A percentile compares a stretch with the other conserved stretches of the same genome.
These are phyloP conservation scores for Beauveria brongniartii DNA, from an alignment of 2,329 filamentous ascomycete species.

Conservation along the genomic window DNA sequence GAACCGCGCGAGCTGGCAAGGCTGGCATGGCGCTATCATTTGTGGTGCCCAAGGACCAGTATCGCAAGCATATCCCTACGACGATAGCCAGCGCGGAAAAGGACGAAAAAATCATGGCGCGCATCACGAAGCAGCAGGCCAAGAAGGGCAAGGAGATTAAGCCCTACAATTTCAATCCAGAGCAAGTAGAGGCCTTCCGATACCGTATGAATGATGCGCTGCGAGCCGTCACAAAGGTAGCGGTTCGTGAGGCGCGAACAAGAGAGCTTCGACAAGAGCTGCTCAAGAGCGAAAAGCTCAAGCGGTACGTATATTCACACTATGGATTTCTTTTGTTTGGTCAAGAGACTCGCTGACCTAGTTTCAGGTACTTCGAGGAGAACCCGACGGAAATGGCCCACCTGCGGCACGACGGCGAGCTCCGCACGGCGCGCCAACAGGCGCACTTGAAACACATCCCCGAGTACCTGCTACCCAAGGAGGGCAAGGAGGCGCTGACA, in stretches of 20 bases:
- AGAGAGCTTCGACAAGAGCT: slow-evolving; percentile 84
- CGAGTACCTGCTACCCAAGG: slow-evolving; percentile 81
- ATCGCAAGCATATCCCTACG: slow-evolving; percentile 84
- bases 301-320: slow-evolving; percentile 39
- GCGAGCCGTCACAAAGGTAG: slow-evolving; percentile 79
- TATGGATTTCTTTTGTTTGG: background rate
- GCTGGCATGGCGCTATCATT: slow-evolving; percentile 95
- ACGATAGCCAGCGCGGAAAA: slow-evolving; percentile 65
- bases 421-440: slow-evolving; percentile 75
- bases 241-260: slow-evolving; percentile 81
- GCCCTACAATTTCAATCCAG: slow-evolving; percentile 91
- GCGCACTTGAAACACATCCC: slow-evolving; percentile 90
- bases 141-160: slow-evolving; percentile 76
- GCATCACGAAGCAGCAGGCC: slow-evolving; percentile 69
- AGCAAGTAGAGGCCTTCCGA: slow-evolving; percentile 84
- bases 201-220: slow-evolving; percentile 93
- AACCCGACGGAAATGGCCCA: slow-evolving; percentile 85
- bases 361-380: slow-evolving; percentile 76
- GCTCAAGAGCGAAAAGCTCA: slow-evolving; percentile 87
- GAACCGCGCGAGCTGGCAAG: slow-evolving; percentile 85
- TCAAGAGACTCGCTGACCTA: background rate
- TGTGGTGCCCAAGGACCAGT: slow-evolving; percentile 73
- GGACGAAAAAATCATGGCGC: slow-evolving; percentile 76
- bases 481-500: slow-evolving; percentile 60
- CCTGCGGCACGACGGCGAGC: slow-evolving; percentile 81